phyloP scores from a whole-genome alignment of 1,284 basidiomycete species.

The Sporisorium reilianum region DNA sequence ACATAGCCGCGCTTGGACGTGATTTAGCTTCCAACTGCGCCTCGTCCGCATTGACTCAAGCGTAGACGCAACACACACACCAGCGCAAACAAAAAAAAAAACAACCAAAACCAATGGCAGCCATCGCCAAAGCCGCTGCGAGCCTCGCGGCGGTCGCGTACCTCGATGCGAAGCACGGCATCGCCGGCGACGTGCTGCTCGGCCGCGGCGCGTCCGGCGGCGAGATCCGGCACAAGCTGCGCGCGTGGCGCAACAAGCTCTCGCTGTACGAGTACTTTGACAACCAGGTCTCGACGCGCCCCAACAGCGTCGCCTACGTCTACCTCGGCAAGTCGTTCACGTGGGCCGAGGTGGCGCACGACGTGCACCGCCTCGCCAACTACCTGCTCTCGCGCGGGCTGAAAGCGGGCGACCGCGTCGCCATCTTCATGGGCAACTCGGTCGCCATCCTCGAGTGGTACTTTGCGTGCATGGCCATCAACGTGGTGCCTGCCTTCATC shows the following conservation, averaged over 20 bases:
- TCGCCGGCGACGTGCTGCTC: conserved; percentile 48
- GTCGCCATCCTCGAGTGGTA: conserved; percentile 58
- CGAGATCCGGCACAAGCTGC: conserved; percentile 45
- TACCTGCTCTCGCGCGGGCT: conserved; percentile 56
- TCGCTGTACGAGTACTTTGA: conserved; percentile 61
- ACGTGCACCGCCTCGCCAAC: conserved; percentile 56
- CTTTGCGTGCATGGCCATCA: conserved; percentile 63
- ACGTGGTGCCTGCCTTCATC: conserved; percentile 68
- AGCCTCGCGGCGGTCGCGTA: conserved; percentile 60
- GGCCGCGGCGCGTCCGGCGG: conserved; percentile 32
- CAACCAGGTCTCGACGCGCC: conserved; percentile 39
- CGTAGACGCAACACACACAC: neutral
- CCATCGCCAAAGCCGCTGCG: conserved; percentile 56
- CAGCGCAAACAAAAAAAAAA: no score
- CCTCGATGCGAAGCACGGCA: conserved; percentile 62
- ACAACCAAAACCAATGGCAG: conserved; percentile 46
- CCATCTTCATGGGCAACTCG: conserved; percentile 64
- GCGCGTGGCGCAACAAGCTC: conserved; percentile 47
- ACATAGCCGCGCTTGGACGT: no score
- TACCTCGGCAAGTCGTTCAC: conserved; percentile 59
- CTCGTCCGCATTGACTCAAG: neutral
- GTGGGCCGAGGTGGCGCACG: conserved; percentile 55
- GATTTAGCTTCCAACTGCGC: no score
- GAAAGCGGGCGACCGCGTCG: conserved; percentile 59
- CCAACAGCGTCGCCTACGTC: conserved; percentile 57